Evolutionary conservation across 2,329 filamentous ascomycete species (phyloP), one percentile per base, ranked within the genome.

Genomic region (Penicillium sp.): DNA sequence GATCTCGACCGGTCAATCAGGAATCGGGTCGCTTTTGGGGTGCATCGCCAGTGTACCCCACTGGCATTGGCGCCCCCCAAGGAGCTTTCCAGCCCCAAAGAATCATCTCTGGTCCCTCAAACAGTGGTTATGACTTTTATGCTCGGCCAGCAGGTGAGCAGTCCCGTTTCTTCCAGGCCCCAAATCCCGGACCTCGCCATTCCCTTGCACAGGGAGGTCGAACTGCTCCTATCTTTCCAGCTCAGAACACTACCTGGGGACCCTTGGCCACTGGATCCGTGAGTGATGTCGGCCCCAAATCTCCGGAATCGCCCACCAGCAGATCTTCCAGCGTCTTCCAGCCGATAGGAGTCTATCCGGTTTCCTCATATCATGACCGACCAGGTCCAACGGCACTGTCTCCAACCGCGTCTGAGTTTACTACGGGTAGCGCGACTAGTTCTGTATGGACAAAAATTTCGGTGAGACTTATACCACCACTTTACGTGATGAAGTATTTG

Each of bases 381-480:
- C 80, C 85, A 28, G 82, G 85, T 63, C 85, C 87, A 28, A 90
- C 88, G 19, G 82, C 87, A 7, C 80, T 93, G 45, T 92, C 90
- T 19, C 89, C 90, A 13, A 87, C 90, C 66, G 90, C 89, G 28
- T 88, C 85, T 4, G 90, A 93, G 71, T 93, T 93, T 68, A 91
- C 87, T 13, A 84, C 87, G 4, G 56, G 69, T 35, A 72, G 58
- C 55, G 46, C 68, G 45, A 70, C 61, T 58, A 60, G 65, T 57
- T 65, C 59, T 42, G 53, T 70, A 42, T 74, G 79, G 79, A 62
- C 68, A 61, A 67, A 74, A 74, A 55, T 76, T 71, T 48, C 89
- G 81, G 88, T 67, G 83, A 87, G 78, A 83, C 83, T 8, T 14
- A 48, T 30, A 64, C 8, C 3, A 10, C 33, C 11, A 11, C 5